Conservation (phyloP, 371 early-diverging fungal genomes). For the Lichtheimia ornata region DNA sequence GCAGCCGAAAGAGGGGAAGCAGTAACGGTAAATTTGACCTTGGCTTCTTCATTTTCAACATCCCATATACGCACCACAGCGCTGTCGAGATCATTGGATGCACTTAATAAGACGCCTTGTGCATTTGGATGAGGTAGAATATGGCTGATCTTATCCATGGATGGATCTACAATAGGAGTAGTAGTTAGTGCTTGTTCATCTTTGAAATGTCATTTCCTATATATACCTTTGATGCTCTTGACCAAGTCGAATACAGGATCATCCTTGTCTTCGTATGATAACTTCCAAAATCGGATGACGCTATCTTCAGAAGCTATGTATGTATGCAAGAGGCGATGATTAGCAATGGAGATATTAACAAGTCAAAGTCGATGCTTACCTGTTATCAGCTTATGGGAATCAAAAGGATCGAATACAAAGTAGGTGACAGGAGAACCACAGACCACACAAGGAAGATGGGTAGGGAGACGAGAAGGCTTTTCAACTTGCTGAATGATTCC, state of each 20-base stretch:
- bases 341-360: background rate
- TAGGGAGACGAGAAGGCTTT: slow-evolving; percentile 72
- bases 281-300: slow-evolving; percentile 69
- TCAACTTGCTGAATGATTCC: slow-evolving; percentile 64
- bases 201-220: background rate
- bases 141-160: slow-evolving; percentile 62
- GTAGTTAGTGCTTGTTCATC: background rate
- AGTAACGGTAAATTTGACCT: slow-evolving; percentile 19
- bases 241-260: slow-evolving; percentile 24
- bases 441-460: slow-evolving; percentile 58
- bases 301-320: slow-evolving; percentile 66
- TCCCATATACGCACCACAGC: slow-evolving; percentile 60
- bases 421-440: slow-evolving; percentile 60
- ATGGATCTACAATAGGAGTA: slow-evolving; percentile 17
- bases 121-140: slow-evolving; percentile 70
- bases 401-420: slow-evolving; percentile 75
- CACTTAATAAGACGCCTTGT: slow-evolving; percentile 55
- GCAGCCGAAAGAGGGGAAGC: slow-evolving; percentile 46
- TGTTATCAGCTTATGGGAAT: slow-evolving; percentile 58
- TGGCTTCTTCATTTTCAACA: slow-evolving; percentile 30
- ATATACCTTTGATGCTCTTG: slow-evolving; percentile 21
- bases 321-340: background rate
- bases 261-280: slow-evolving; percentile 59
- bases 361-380: slow-evolving; percentile 16
- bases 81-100: slow-evolving; percentile 52